A percentile compares a stretch with the other conserved stretches of the same genome.
Evolutionary conservation across 78 protist species (phyloP).

Genomic region (Tieghemostelium lacteum): DNA sequence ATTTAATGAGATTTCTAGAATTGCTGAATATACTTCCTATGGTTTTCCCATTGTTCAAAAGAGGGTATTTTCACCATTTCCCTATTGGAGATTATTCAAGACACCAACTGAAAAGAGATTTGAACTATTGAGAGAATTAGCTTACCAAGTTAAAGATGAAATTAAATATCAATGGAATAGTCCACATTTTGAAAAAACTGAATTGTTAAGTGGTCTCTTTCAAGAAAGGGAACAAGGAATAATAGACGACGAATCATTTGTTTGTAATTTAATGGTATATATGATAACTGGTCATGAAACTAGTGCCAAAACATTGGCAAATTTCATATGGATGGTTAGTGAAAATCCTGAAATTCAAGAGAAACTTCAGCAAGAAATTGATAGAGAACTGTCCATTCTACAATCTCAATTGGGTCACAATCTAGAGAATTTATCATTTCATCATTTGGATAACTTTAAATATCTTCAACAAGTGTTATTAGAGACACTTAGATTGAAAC

Average conservation of each 20-base stretch:
- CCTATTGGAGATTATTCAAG: background rate
- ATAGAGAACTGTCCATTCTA: background rate
- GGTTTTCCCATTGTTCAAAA: background rate
- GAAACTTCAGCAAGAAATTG: background rate
- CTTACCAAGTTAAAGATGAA: background rate
- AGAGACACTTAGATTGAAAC: constrained; percentile 3
- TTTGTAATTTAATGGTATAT: background rate
- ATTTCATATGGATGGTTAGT: background rate
- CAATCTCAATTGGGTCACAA: background rate
- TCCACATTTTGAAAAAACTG: background rate
- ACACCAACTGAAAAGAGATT: background rate
- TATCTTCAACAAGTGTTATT: background rate
- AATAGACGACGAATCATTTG: background rate
- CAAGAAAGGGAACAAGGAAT: background rate
- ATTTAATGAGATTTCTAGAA: background rate
- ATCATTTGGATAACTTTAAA: background rate
- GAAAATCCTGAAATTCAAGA: background rate
- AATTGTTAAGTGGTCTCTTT: background rate
- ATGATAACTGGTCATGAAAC: constrained; percentile 27
- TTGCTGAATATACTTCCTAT: background rate
- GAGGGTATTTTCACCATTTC: constrained; percentile 6
- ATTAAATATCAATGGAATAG: no score
- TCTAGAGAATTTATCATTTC: background rate
- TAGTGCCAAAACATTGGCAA: background rate
- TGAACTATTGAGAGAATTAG: background rate